Conservation (phyloP, 176 grass and related monocot genomes). For the Thalia dealbata region DNA sequence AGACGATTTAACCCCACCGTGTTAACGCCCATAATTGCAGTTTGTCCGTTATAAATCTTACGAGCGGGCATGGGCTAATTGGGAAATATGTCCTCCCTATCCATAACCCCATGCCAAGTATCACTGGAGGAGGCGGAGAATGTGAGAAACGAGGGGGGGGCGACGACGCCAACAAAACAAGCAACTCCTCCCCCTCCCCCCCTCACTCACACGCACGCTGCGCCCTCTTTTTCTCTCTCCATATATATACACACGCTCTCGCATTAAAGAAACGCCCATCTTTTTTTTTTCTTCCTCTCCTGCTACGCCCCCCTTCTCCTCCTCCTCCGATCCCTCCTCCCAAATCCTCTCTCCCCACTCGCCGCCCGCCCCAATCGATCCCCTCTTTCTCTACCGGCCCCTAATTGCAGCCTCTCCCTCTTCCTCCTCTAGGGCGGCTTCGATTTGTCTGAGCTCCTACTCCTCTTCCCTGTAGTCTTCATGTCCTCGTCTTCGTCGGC, state of each 20-base stretch:
- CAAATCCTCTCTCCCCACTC: too few relatives aligned
- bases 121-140: too few relatives aligned
- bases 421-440: neutral
- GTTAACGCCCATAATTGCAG: too few relatives aligned
- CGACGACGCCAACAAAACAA: too few relatives aligned
- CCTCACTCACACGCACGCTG: neutral
- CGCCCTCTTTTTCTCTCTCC: neutral
- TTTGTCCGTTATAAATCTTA: too few relatives aligned
- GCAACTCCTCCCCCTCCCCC: too few relatives aligned
- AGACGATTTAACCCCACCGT: too few relatives aligned
- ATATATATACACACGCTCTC: neutral
- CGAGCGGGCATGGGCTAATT: too few relatives aligned
- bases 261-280: neutral
- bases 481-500: constrained; percentile 13
- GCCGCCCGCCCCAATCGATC: neutral
- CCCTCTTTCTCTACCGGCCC: neutral
- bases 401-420: neutral
- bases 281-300: neutral
- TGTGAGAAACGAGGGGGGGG: too few relatives aligned
- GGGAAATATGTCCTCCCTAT: too few relatives aligned
- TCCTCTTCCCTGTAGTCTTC: neutral
- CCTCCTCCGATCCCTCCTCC: too few relatives aligned
- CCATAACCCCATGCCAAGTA: too few relatives aligned
- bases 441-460: neutral
- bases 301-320: neutral